A percentile compares a stretch with the other conserved stretches of the same genome.
Evolutionary conservation across 1,284 basidiomycete genomes (phyloP).

Genomic region (Filobasidium uniguttulatum): DNA sequence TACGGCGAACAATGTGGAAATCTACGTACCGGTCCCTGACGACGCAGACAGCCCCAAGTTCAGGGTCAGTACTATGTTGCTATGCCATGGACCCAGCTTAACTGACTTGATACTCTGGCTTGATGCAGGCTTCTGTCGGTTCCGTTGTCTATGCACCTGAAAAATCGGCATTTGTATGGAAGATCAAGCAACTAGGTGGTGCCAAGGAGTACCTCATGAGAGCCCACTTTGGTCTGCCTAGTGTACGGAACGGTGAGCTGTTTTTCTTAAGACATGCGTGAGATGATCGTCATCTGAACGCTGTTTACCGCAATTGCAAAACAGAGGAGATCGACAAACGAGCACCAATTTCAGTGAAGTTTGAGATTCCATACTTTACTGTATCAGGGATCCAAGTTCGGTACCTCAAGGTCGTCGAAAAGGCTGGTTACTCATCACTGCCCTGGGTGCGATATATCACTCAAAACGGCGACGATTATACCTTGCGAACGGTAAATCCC

Average conservation of each 20-base stretch:
- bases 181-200: constrained; percentile 88
- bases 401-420: constrained; percentile 95
- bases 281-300: not conserved
- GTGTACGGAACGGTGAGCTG: constrained; percentile 62
- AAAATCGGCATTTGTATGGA: constrained; percentile 94
- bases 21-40: constrained; percentile 94
- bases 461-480: constrained; percentile 89
- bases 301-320: not conserved
- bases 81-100: not conserved
- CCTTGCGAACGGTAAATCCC: constrained; percentile 32
- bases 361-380: constrained; percentile 97
- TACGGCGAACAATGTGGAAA: constrained; percentile 96
- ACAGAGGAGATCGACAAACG: constrained; percentile 74
- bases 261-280: not conserved
- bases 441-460: constrained; percentile 56
- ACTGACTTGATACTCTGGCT: not conserved
- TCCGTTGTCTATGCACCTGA: constrained; percentile 89
- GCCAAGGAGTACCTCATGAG: constrained; percentile 89
- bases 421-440: constrained; percentile 87
- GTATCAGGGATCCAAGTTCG: constrained; percentile 93
- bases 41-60: constrained; percentile 98
- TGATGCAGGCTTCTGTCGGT: constrained; percentile 63
- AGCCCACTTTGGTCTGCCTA: constrained; percentile 86
- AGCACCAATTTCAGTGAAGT: constrained; percentile 89
- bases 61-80: constrained; percentile 45